Evolutionary conservation across 1,284 basidiomycete species (phyloP).

Genomic region (Marasmius fiardii): DNA sequence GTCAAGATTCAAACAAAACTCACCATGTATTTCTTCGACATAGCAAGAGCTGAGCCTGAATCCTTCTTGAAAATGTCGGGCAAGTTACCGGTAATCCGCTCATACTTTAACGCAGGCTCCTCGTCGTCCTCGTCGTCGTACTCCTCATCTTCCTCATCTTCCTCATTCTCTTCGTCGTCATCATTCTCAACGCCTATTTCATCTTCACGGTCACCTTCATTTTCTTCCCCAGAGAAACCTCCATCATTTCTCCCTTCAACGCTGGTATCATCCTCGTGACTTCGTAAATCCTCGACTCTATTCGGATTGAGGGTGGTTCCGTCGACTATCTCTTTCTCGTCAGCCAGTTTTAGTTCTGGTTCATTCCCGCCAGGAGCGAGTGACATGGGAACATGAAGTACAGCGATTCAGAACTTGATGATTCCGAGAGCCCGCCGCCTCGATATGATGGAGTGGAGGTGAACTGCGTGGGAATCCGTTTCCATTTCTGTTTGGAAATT

Average conservation of each 20-base stretch:
- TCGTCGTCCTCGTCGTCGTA: slow-evolving; percentile 69
- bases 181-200: slow-evolving; percentile 27
- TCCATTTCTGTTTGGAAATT: too few relatives aligned
- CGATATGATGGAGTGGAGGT: too few relatives aligned
- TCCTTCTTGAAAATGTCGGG: slow-evolving; percentile 87
- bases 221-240: not conserved
- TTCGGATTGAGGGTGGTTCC: too few relatives aligned
- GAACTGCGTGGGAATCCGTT: too few relatives aligned
- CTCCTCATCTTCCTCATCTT: slow-evolving; percentile 49
- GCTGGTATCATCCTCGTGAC: not conserved
- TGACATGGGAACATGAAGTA: not conserved
- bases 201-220: not conserved
- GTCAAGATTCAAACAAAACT: slow-evolving; percentile 20
- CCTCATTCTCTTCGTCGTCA: slow-evolving; percentile 33
- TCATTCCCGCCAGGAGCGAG: not conserved
- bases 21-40: slow-evolving; percentile 77
- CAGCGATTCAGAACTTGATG: too few relatives aligned
- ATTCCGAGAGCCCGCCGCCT: too few relatives aligned
- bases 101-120: slow-evolving; percentile 91
- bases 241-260: not conserved
- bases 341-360: not conserved
- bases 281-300: not conserved
- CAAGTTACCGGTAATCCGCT: slow-evolving; percentile 72
- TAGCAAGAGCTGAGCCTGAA: slow-evolving; percentile 78
- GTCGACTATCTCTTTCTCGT: not conserved